These are phyloP conservation scores for Diphasiastrum complanatum DNA, from an alignment of 83 land plant genomes.

Conservation along the genomic window DNA sequence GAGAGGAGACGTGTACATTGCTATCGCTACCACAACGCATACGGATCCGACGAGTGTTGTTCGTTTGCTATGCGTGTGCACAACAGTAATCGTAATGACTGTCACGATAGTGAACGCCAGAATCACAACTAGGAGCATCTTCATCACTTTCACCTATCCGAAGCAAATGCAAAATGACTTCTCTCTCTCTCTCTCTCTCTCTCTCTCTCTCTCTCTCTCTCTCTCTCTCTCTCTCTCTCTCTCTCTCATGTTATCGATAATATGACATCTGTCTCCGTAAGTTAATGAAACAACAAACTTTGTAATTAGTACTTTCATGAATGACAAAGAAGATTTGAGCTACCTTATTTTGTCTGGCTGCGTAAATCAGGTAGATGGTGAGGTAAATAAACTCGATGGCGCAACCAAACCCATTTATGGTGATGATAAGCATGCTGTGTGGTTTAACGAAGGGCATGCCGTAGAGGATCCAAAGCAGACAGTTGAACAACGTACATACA, in stretches of 20 bases:
- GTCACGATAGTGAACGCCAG: not conserved
- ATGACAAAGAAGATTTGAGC: not conserved
- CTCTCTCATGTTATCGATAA: no score
- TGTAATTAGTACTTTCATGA: no score
- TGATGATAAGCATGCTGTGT: slow-evolving; percentile 38
- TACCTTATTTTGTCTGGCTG: slow-evolving; percentile 11
- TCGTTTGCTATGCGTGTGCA: not conserved
- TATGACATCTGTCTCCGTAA: no score
- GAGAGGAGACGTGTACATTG: slow-evolving; percentile 18
- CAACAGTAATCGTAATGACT: not conserved
- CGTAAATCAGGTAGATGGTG: slow-evolving; percentile 38
- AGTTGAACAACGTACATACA: slow-evolving; percentile 49
- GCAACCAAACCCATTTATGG: slow-evolving; percentile 48
- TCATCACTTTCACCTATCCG: slow-evolving; percentile 1
- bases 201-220: no score
- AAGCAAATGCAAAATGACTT: no score
- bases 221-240: no score
- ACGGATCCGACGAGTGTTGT: slow-evolving; percentile 12
- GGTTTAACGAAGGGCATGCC: slow-evolving; percentile 47
- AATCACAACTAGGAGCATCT: not conserved
- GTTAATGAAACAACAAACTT: no score
- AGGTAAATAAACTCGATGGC: slow-evolving; percentile 35
- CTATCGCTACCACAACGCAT: slow-evolving; percentile 12
- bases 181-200: no score
- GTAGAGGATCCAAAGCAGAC: slow-evolving; percentile 55